phyloP scores from a whole-genome alignment of 352 stramenopile species.

The Phytophthora vignae region DNA sequence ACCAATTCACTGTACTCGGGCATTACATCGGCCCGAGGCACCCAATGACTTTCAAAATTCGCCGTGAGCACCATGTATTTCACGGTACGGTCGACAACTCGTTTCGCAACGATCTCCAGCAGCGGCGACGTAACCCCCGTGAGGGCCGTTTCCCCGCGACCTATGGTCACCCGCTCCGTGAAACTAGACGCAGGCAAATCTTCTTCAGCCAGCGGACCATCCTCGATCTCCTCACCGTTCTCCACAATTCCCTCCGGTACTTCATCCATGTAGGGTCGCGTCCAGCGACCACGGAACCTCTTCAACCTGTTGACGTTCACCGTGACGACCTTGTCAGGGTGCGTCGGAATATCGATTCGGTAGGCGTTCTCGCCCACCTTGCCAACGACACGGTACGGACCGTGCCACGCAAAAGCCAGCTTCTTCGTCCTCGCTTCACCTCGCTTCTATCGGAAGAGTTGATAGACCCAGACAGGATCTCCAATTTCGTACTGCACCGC shows the following conservation, averaged over 20 bases:
- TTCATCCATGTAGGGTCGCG: slow-evolving; percentile 1
- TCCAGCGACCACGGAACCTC: background rate
- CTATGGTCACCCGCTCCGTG: background rate
- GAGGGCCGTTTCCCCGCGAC: background rate
- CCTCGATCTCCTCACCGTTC: background rate
- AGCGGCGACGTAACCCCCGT: background rate
- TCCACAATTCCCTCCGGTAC: background rate
- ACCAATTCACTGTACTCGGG: background rate
- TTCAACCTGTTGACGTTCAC: slow-evolving; percentile 17
- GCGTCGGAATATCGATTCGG: slow-evolving; percentile 1
- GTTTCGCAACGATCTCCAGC: background rate
- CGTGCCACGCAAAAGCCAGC: too few species aligned
- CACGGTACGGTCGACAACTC: background rate
- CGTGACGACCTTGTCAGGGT: slow-evolving; percentile 7
- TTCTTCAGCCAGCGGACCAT: background rate
- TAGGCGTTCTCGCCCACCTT: too few species aligned
- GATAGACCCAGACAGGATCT: background rate
- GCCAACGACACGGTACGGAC: too few species aligned
- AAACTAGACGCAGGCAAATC: background rate
- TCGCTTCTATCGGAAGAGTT: too few species aligned
- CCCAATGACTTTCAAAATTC: slow-evolving; percentile 9
- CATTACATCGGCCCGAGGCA: background rate
- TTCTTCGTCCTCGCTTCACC: too few species aligned
- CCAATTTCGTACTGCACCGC: background rate
- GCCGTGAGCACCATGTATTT: background rate